These are phyloP conservation scores for Aspergillus quadricinctus DNA, from an alignment of 2,329 filamentous ascomycete genomes.

Conservation along the genomic window DNA sequence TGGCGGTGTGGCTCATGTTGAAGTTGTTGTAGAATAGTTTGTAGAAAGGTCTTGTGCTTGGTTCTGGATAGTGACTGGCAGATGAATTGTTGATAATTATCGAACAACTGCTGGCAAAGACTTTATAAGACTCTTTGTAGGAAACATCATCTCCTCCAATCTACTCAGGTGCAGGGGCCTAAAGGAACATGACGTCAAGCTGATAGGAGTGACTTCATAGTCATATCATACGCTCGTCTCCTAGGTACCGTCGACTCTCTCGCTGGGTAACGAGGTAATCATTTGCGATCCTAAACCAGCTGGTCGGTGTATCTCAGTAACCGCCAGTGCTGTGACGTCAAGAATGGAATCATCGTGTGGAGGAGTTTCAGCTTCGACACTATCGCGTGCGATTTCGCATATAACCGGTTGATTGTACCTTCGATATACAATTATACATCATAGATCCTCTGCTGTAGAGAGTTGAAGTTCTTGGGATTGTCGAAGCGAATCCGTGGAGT, in stretches of 20 bases:
- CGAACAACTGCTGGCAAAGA: not conserved
- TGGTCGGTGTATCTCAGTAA: not conserved
- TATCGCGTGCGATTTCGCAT: not conserved
- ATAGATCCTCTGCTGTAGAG: too few relatives aligned
- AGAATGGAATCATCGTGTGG: not conserved
- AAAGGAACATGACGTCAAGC: conserved; percentile 7
- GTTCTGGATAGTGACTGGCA: not conserved
- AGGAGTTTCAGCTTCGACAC: not conserved
- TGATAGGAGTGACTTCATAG: conserved; percentile 5
- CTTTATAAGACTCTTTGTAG: not conserved
- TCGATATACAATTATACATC: not conserved
- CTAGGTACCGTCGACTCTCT: not conserved
- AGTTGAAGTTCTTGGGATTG: not conserved
- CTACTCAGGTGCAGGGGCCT: not conserved
- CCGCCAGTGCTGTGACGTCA: not conserved
- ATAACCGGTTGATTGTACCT: not conserved
- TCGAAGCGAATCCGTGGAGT: not conserved
- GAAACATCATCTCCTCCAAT: not conserved
- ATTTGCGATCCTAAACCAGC: not conserved
- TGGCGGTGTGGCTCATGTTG: conserved; percentile 30
- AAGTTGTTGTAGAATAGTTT: not conserved
- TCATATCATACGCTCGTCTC: conserved; percentile 2
- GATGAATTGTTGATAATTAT: not conserved
- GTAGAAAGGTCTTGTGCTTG: not conserved
- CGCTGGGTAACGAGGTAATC: not conserved